Conservation (phyloP, 495 filamentous ascomycete genomes). For the Talaromyces thailandensis region DNA sequence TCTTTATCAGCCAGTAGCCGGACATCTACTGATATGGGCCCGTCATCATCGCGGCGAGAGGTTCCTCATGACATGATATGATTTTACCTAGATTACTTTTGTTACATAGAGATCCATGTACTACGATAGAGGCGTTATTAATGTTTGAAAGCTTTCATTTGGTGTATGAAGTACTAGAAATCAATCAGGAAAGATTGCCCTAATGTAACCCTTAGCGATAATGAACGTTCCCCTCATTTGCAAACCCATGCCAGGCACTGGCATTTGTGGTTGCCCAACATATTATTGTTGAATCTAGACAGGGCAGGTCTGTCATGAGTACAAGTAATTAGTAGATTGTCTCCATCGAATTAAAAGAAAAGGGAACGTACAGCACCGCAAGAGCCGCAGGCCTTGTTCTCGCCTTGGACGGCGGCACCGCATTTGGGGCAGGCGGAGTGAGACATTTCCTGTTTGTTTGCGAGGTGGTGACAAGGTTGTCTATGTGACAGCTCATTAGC, state of each 20-base stretch:
- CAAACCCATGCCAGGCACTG: not conserved
- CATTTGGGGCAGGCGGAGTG: conserved; percentile 26
- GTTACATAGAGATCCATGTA: not conserved
- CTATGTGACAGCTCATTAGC: not conserved
- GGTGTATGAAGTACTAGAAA: not conserved
- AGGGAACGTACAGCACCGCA: conserved; percentile 24
- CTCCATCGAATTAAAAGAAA: not conserved
- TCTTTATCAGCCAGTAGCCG: not conserved
- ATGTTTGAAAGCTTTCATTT: not conserved
- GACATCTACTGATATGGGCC: not conserved
- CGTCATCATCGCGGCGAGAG: not conserved
- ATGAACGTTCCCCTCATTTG: not conserved
- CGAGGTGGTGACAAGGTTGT: not conserved
- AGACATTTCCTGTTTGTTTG: conserved; percentile 1
- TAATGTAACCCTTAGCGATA: not conserved
- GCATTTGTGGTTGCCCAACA: not conserved
- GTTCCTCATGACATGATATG: not conserved
- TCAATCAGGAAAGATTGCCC: not conserved
- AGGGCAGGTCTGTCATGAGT: conserved; percentile 15
- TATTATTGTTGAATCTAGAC: conserved; percentile 10
- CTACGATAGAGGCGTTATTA: not conserved
- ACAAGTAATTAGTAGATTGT: conserved; percentile 4
- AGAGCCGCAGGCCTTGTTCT: conserved; percentile 23
- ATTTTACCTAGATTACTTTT: not conserved
- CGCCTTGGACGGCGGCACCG: conserved; percentile 19